A percentile compares a stretch with the other conserved stretches of the same genome.
Evolutionary conservation across 192 early-diverging fungal genomes (phyloP).

Genomic region (Gonapodya sp.): DNA sequence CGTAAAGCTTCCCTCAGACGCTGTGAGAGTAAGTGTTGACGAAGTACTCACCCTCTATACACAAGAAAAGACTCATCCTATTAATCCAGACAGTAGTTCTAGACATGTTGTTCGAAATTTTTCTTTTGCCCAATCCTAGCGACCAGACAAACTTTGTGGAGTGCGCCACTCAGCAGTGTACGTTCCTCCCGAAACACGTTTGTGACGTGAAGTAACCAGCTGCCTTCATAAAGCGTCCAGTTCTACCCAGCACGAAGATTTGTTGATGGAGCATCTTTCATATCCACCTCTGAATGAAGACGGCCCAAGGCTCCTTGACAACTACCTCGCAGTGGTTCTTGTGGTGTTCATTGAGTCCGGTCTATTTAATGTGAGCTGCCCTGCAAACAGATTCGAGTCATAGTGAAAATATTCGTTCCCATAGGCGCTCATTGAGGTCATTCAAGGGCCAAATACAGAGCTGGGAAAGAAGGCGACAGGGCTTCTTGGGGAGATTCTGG

Average conservation of each 20-base stretch:
- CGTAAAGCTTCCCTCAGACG: conserved; percentile 54
- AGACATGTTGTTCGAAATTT: conserved; percentile 73
- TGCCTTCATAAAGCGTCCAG: no score
- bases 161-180: background rate
- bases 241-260: background rate
- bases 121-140: conserved; percentile 18
- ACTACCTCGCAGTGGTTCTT: conserved; percentile 59
- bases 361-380: conserved; percentile 33
- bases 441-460: conserved; percentile 48
- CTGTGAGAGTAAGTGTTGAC: conserved; percentile 42
- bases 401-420: background rate
- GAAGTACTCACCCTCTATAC: conserved; percentile 11
- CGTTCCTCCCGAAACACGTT: background rate
- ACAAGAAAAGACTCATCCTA: conserved; percentile 14
- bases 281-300: background rate
- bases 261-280: background rate
- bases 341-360: conserved; percentile 70
- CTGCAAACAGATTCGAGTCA: no score
- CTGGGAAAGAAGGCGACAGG: conserved; percentile 56
- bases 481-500: conserved; percentile 64
- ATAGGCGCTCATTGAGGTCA: conserved; percentile 59
- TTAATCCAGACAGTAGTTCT: conserved; percentile 57
- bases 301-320: conserved; percentile 43
- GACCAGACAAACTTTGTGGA: background rate
- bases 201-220: no score